These are phyloP conservation scores for Fomitopsis palustris DNA, from an alignment of 1,284 basidiomycete genomes.

Conservation along the genomic window DNA sequence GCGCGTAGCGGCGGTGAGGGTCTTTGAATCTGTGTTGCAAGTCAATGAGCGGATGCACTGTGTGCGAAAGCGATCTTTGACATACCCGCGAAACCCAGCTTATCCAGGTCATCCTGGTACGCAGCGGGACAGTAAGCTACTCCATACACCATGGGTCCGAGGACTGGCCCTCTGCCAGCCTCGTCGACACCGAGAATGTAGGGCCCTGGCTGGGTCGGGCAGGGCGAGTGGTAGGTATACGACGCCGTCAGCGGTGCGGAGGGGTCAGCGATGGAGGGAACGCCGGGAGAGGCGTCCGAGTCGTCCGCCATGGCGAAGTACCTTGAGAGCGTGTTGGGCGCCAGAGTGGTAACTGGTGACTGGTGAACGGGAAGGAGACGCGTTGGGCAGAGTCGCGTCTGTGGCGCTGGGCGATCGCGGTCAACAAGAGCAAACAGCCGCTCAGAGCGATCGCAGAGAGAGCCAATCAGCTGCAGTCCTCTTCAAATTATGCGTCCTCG, in stretches of 20 bases:
- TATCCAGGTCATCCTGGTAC: constrained; percentile 73
- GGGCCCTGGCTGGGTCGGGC: constrained; percentile 59
- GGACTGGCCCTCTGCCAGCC: constrained; percentile 91
- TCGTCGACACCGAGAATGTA: constrained; percentile 96
- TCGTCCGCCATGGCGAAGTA: background rate
- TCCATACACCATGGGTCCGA: constrained; percentile 95
- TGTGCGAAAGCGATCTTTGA: background rate
- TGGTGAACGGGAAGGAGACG: background rate
- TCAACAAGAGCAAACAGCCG: constrained; percentile 13
- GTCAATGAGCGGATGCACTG: background rate
- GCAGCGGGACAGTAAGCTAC: constrained; percentile 87
- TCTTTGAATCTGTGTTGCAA: constrained; percentile 80
- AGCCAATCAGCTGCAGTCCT: constrained; percentile 8
- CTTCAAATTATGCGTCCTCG: constrained; percentile 21
- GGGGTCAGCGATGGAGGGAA: constrained; percentile 31
- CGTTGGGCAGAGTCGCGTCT: constrained; percentile 5
- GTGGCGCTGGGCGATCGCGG: background rate
- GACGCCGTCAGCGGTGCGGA: constrained; percentile 52
- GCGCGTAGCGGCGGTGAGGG: constrained; percentile 74
- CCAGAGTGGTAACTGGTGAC: background rate
- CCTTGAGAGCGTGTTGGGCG: background rate
- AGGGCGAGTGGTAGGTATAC: constrained; percentile 81
- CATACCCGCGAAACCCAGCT: constrained; percentile 86
- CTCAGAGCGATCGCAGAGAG: background rate
- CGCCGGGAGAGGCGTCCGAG: background rate